Conservation (phyloP, 192 early-diverging fungal species). For the Coemansia sp. region DNA sequence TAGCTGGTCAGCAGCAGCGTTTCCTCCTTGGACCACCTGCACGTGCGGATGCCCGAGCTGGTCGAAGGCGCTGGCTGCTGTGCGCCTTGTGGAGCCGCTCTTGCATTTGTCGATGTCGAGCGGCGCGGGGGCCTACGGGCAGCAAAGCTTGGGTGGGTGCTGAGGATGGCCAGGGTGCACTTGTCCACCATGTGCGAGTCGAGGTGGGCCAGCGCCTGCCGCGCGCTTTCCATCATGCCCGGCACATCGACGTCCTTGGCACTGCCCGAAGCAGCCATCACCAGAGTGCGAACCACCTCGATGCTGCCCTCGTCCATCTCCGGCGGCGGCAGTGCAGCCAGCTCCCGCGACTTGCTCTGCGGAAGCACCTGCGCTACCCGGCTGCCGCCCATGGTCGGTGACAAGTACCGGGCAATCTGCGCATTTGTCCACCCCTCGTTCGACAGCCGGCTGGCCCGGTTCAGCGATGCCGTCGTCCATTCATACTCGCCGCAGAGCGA, state of each 20-base stretch:
- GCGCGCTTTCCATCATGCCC: conserved; percentile 7
- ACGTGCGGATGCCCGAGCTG: background rate
- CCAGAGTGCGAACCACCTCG: background rate
- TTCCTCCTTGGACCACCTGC: conserved; percentile 22
- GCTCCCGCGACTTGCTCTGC: background rate
- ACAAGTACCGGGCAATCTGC: conserved; percentile 23
- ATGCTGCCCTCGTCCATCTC: conserved; percentile 4
- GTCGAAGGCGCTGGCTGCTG: background rate
- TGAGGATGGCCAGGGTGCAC: conserved; percentile 19
- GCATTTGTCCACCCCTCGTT: conserved; percentile 6
- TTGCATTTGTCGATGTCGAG: background rate
- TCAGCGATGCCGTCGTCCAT: conserved; percentile 6
- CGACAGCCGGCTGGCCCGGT: conserved; percentile 1
- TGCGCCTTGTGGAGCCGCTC: background rate
- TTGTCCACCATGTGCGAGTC: conserved; percentile 1
- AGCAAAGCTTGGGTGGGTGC: conserved; percentile 13
- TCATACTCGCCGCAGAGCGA: conserved; percentile 18
- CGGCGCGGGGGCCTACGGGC: background rate
- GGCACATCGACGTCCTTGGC: background rate
- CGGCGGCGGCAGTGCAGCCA: background rate
- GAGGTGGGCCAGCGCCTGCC: background rate
- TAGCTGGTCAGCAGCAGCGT: conserved; percentile 13
- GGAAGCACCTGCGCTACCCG: background rate
- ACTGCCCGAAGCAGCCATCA: background rate
- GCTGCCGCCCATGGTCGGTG: conserved; percentile 13